Percentiles rank a stretch among this genome's conserved stretches.
Evolutionary conservation across 176 grass and related monocot species (phyloP).

Genomic region (Typha latifolia): DNA sequence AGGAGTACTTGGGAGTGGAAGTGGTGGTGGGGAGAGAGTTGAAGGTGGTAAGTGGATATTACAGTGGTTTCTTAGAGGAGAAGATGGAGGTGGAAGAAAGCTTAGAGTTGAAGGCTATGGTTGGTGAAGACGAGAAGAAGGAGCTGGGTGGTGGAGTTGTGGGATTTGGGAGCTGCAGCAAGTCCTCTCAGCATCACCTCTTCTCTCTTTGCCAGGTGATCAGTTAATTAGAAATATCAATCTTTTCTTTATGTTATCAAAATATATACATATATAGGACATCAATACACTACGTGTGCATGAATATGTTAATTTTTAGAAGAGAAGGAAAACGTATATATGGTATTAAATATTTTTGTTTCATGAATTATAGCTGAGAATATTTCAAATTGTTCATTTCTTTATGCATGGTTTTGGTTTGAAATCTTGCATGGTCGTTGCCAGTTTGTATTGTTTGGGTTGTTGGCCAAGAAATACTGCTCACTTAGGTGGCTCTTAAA

Average conservation of each 20-base stretch:
- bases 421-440: too few species aligned
- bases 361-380: too few species aligned
- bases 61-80: conserved; percentile 41
- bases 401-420: too few species aligned
- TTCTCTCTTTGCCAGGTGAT: conserved; percentile 55
- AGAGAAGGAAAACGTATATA: too few species aligned
- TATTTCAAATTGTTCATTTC: too few species aligned
- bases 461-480: too few species aligned
- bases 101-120: neutral
- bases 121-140: neutral
- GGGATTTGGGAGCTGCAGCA: conserved; percentile 50
- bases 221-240: neutral
- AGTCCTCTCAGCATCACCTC: conserved; percentile 24
- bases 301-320: neutral
- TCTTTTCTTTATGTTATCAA: neutral
- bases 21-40: conserved; percentile 56
- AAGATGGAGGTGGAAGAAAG: conserved; percentile 5
- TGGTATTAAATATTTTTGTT: too few species aligned
- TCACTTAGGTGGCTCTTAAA: too few species aligned
- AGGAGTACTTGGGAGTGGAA: conserved; percentile 47
- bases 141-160: conserved; percentile 15
- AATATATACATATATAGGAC: neutral
- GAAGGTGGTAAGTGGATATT: conserved; percentile 50
- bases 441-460: too few species aligned
- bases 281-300: neutral